phyloP scores from a whole-genome alignment of 1,284 basidiomycete genomes.

The Fomitopsis palustris region DNA sequence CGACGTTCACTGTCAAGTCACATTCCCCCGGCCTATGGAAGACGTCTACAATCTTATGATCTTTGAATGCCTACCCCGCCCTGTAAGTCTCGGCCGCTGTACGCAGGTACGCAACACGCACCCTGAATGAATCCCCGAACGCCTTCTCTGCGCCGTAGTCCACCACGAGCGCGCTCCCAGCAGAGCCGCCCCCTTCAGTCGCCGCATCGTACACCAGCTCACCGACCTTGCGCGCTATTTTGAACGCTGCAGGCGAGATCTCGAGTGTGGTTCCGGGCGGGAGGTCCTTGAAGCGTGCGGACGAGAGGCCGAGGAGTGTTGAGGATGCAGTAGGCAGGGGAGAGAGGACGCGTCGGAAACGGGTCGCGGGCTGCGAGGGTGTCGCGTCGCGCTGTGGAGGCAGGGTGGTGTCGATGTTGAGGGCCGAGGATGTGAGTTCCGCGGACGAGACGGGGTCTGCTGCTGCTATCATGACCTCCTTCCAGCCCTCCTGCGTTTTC shows the following conservation, averaged over 20 bases:
- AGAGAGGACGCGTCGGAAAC: slow-evolving; percentile 68
- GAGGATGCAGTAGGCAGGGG: slow-evolving; percentile 62
- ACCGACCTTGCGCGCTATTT: slow-evolving; percentile 63
- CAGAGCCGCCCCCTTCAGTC: slow-evolving; percentile 24
- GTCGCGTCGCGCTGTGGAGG: neutral
- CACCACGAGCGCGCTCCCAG: slow-evolving; percentile 81
- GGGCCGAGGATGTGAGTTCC: neutral
- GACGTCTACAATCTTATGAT: slow-evolving; percentile 84
- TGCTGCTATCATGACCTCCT: slow-evolving; percentile 79
- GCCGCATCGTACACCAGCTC: slow-evolving; percentile 45
- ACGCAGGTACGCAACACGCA: slow-evolving; percentile 31
- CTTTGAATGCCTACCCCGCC: slow-evolving; percentile 73
- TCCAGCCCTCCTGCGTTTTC: slow-evolving; percentile 81
- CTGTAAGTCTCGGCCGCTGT: neutral
- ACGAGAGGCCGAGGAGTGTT: slow-evolving; percentile 64
- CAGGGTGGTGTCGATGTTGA: slow-evolving; percentile 1
- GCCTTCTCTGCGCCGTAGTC: slow-evolving; percentile 86
- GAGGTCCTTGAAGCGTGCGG: slow-evolving; percentile 63
- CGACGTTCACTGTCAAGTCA: slow-evolving; percentile 94
- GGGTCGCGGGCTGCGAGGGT: slow-evolving; percentile 21
- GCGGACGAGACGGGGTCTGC: slow-evolving; percentile 26
- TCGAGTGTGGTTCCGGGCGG: slow-evolving; percentile 74
- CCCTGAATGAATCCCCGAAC: slow-evolving; percentile 79
- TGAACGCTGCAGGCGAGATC: slow-evolving; percentile 71
- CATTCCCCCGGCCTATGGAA: slow-evolving; percentile 85